A percentile compares a stretch with the other conserved stretches of the same genome.
Evolutionary conservation across 2,329 filamentous ascomycete genomes (phyloP).

Genomic region (Teratosphaeria viscida): DNA sequence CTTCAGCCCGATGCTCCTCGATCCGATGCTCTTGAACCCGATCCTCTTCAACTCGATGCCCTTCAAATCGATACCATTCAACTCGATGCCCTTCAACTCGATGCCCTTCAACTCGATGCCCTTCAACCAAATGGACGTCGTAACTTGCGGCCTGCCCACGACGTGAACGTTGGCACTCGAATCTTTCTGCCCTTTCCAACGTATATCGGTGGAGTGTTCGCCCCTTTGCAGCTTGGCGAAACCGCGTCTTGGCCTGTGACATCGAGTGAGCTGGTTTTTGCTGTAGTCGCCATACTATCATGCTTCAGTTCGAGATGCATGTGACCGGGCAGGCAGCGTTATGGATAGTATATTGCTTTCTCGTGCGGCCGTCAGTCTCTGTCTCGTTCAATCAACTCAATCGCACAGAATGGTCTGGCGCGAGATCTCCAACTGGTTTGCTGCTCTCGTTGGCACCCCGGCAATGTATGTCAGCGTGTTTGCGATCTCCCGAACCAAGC

Average conservation of each 20-base stretch:
- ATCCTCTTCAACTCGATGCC: no score
- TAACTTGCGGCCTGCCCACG: no score
- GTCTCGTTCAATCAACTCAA: neutral
- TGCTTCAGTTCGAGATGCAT: neutral
- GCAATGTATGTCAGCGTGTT: neutral
- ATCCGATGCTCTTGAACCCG: no score
- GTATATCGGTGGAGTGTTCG: neutral
- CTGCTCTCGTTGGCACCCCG: neutral
- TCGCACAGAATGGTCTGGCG: neutral
- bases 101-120: no score
- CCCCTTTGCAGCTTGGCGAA: neutral
- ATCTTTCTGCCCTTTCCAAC: neutral
- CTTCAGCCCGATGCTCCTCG: no score
- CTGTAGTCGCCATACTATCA: neutral
- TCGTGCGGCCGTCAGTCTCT: neutral
- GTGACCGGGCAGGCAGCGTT: neutral
- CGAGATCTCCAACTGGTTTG: neutral
- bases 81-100: no score
- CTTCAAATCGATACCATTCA: no score
- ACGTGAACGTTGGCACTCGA: neutral
- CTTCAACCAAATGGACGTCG: no score
- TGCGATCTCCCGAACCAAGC: neutral
- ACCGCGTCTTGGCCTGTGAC: neutral
- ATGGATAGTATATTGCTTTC: neutral
- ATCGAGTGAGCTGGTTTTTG: neutral